Base-by-base conservation (phyloP, 2,329 filamentous ascomycete genomes). In the Aspergillus sp. region DNA sequence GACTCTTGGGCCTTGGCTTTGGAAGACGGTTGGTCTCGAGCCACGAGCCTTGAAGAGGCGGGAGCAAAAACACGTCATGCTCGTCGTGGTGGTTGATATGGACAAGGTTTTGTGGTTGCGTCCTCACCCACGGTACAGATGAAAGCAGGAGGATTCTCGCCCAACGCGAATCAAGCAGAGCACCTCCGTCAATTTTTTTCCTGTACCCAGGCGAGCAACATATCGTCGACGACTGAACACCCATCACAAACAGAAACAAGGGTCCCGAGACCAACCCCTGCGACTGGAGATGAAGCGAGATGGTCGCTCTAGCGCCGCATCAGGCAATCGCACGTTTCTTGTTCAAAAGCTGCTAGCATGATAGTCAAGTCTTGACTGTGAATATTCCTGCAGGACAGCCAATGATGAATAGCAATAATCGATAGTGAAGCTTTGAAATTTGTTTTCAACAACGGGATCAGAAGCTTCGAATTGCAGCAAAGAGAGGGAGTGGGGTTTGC, bases 11-110 rank as follows among this genome's bases (percentile, higher is more conserved):
- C 8, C 11, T 17, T 19, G 19, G 19, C 15, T 3, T 41, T 13
- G 11, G 15, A 5, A 56, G 15, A 5, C 3, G 28, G 23, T 46
- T 41, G 13, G 38, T 4, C 25, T 54, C 17, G 22, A 54, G 54
- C 54, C 25, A 46, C 17, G 22, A 54, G 54, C 54, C 51, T 25
- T 56, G 43, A 38, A 48, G 45, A 56, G 45, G 54, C n/a, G 28
- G 43, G 30, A 28, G 30, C 38, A 46, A 48, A 41, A 41, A 56
- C 52, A 54, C 54, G 53, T 55, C 53, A 55, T 47, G 43, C 17
- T 47, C 25, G 53, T 34, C 9, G 28, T 49, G 45, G 30, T 19
- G 19, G 19, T 54, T 15, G 28, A 28, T 30, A 48, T 31, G 46
- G 53, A 47, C 53, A 34, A 45, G 43, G 53, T 30, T 55, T 25